Evolutionary conservation across 305 asterid genomes (phyloP).

Genomic region (Andrographis paniculata): DNA sequence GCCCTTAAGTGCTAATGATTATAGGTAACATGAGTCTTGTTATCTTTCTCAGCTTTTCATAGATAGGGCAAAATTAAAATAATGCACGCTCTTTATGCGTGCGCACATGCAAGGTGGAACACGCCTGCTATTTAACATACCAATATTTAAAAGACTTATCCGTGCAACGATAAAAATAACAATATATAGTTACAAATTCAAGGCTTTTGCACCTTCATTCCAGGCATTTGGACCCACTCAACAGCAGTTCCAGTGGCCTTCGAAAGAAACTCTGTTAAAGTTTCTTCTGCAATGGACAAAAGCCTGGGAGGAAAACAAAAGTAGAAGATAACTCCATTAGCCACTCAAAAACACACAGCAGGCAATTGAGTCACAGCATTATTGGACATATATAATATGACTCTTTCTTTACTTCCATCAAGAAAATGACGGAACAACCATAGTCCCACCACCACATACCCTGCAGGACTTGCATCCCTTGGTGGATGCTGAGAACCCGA

Average conservation of each 20-base stretch:
- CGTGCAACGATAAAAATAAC: conserved; percentile 13
- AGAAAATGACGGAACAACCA: conserved; percentile 57
- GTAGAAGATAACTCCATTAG: conserved; percentile 34
- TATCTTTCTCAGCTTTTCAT: neutral
- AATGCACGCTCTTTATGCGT: conserved; percentile 10
- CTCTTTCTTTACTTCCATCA: conserved; percentile 23
- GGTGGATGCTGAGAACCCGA: conserved; percentile 88
- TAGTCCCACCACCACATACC: conserved; percentile 68
- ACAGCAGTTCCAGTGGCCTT: conserved; percentile 85
- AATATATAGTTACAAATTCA: conserved; percentile 13
- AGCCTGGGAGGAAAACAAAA: conserved; percentile 62
- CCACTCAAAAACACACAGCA: conserved; percentile 40
- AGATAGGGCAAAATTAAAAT: neutral
- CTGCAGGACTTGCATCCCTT: conserved; percentile 99
- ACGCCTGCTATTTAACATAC: conserved; percentile 5
- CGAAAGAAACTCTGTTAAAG: conserved; percentile 73
- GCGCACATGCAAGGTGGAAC: conserved; percentile 13
- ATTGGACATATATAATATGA: conserved; percentile 26
- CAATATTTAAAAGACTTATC: conserved; percentile 13
- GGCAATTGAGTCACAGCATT: conserved; percentile 30
- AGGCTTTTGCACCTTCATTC: conserved; percentile 67
- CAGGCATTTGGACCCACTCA: conserved; percentile 90
- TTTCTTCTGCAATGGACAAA: conserved; percentile 97
- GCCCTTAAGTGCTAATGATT: neutral
- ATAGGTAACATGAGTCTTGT: neutral